Percentiles rank a stretch among this genome's conserved stretches.
Evolutionary conservation across 495 filamentous ascomycete species (phyloP).

Genomic region (Aspergillus bridgeri): DNA sequence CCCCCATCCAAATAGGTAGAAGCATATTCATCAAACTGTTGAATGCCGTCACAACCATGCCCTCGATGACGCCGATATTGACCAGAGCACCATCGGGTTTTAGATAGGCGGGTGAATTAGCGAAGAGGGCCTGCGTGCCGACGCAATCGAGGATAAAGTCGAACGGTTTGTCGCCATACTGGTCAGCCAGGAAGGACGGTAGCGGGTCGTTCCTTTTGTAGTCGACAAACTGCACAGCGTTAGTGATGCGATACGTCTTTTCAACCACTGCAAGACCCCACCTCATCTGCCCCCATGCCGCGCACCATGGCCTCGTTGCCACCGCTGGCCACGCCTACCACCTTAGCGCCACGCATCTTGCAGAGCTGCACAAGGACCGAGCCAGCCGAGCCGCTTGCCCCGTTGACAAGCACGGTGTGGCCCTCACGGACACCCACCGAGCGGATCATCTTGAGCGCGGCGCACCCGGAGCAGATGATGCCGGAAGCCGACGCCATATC

Average conservation of each 20-base stretch:
- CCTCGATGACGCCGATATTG: neutral
- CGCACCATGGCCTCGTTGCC: conserved; percentile 26
- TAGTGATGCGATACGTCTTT: neutral
- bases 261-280: too few relatives aligned
- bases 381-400: conserved; percentile 22
- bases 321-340: conserved; percentile 25
- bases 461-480: conserved; percentile 19
- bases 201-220: neutral
- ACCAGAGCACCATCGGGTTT: neutral
- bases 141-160: neutral
- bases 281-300: conserved; percentile 22
- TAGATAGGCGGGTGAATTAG: neutral
- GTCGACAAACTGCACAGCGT: neutral
- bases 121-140: neutral
- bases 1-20: neutral
- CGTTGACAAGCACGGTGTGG: conserved; percentile 24
- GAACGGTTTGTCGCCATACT: neutral
- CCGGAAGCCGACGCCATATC: conserved; percentile 24
- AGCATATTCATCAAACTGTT: neutral
- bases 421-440: conserved; percentile 23
- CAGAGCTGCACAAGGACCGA: conserved; percentile 14
- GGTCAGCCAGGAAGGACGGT: neutral
- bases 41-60: neutral
- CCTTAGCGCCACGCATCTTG: conserved; percentile 21
- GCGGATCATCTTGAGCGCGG: conserved; percentile 24